These are phyloP conservation scores for Carex arenaria DNA, from an alignment of 202 grass and related monocot genomes.

Conservation along the genomic window DNA sequence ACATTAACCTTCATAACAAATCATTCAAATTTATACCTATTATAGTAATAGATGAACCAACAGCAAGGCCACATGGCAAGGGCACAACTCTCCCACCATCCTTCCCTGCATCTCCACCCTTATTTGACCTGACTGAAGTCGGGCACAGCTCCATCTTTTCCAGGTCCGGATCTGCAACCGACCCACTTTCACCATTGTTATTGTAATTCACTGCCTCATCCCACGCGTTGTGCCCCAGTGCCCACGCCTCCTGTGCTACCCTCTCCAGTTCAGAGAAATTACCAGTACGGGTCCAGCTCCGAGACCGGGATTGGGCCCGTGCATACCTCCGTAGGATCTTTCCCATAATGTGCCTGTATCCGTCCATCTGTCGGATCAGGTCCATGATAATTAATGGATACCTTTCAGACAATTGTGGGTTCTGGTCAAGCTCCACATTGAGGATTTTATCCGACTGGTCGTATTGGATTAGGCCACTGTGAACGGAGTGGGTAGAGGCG, in stretches of 20 bases:
- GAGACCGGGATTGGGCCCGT: background rate
- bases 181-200: slow-evolving; percentile 17
- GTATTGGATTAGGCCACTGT: background rate
- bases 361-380: background rate
- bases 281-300: slow-evolving; percentile 32
- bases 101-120: background rate
- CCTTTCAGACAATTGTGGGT: background rate
- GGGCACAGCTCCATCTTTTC: slow-evolving; percentile 37
- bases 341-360: slow-evolving; percentile 69
- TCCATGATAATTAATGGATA: background rate
- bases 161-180: slow-evolving; percentile 13
- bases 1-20: background rate
- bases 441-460: background rate
- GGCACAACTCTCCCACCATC: slow-evolving; percentile 22
- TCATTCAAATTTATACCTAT: slow-evolving; percentile 27
- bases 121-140: slow-evolving; percentile 12
- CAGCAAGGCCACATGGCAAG: slow-evolving; percentile 62
- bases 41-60: slow-evolving; percentile 69
- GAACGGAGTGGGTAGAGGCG: background rate
- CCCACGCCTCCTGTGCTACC: slow-evolving; percentile 61
- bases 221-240: slow-evolving; percentile 51
- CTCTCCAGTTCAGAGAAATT: slow-evolving; percentile 83
- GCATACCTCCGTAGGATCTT: slow-evolving; percentile 44
- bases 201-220: slow-evolving; percentile 46
- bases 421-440: slow-evolving; percentile 22